These are phyloP conservation scores for Bathelium albidoporum DNA, from an alignment of 495 filamentous ascomycete species.

Conservation along the genomic window DNA sequence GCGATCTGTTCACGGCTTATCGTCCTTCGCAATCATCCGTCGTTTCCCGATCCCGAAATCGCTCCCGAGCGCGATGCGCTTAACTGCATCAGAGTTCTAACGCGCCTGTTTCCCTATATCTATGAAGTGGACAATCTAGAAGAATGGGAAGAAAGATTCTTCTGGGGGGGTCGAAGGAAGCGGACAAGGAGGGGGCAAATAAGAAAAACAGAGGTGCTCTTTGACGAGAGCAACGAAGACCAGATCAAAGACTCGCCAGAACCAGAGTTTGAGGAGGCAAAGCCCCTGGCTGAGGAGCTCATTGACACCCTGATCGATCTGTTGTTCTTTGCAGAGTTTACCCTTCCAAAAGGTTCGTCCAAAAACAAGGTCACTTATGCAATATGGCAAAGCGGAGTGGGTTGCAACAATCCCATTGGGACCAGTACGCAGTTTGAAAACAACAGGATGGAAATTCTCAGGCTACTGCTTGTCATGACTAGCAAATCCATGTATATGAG, in stretches of 20 bases:
- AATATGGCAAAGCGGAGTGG: slow-evolving; percentile 97
- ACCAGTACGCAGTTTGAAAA: slow-evolving; percentile 84
- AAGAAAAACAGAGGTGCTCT: slow-evolving; percentile 63
- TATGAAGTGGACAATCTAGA: slow-evolving; percentile 85
- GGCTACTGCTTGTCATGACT: slow-evolving; percentile 73
- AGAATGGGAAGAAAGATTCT: slow-evolving; percentile 83
- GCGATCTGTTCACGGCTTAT: slow-evolving; percentile 73
- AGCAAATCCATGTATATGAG: slow-evolving; percentile 91
- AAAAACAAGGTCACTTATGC: slow-evolving; percentile 72
- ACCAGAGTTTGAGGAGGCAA: slow-evolving; percentile 65
- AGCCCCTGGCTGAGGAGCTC: slow-evolving; percentile 85
- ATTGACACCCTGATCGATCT: slow-evolving; percentile 85
- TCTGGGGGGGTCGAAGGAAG: slow-evolving; percentile 72
- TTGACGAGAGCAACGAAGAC: slow-evolving; percentile 59
- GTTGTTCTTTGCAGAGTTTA: slow-evolving; percentile 85
- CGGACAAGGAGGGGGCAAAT: slow-evolving; percentile 41
- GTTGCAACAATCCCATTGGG: slow-evolving; percentile 80
- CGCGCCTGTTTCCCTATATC: slow-evolving; percentile 81
- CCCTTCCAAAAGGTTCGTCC: slow-evolving; percentile 48
- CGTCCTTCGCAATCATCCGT: slow-evolving; percentile 72
- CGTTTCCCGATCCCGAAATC: slow-evolving; percentile 74
- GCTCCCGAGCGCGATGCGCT: slow-evolving; percentile 85
- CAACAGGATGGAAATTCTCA: slow-evolving; percentile 82
- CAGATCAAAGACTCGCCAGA: slow-evolving; percentile 31
- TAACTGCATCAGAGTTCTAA: slow-evolving; percentile 89